phyloP scores from a whole-genome alignment of 305 asterid species.

The Fraxinus baroniana region DNA sequence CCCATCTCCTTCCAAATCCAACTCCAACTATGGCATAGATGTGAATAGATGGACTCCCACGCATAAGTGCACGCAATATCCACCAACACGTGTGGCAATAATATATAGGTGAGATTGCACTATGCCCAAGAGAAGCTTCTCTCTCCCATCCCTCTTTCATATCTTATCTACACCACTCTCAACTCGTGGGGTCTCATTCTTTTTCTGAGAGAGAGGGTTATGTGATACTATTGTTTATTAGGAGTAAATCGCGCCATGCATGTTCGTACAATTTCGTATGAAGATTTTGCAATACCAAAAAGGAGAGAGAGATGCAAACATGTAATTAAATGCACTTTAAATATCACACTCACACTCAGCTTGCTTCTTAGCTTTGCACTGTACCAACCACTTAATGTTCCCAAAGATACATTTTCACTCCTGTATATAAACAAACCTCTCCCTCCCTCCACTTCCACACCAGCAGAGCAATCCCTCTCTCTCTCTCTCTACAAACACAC shows the following conservation, averaged over 20 bases:
- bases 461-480: background rate
- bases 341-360: conserved; percentile 39
- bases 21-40: background rate
- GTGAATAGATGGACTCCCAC: background rate
- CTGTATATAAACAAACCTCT: conserved; percentile 44
- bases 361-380: conserved; percentile 44
- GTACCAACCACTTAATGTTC: conserved; percentile 42
- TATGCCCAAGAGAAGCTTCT: conserved; percentile 67
- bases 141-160: conserved; percentile 65
- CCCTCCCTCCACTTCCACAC: conserved; percentile 29
- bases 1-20: background rate
- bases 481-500: background rate
- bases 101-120: conserved; percentile 63
- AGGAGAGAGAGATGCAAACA: conserved; percentile 24
- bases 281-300: conserved; percentile 24
- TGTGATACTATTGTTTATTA: conserved; percentile 24
- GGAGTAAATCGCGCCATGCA: conserved; percentile 32
- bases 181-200: conserved; percentile 46
- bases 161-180: conserved; percentile 61
- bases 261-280: conserved; percentile 73
- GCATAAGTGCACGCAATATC: conserved; percentile 28
- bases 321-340: conserved; percentile 21
- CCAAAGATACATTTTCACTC: conserved; percentile 24
- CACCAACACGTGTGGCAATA: conserved; percentile 28
- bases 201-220: conserved; percentile 18